These are phyloP conservation scores for Pythium aphanidermatum DNA, from an alignment of 352 stramenopile genomes.

Conservation along the genomic window DNA sequence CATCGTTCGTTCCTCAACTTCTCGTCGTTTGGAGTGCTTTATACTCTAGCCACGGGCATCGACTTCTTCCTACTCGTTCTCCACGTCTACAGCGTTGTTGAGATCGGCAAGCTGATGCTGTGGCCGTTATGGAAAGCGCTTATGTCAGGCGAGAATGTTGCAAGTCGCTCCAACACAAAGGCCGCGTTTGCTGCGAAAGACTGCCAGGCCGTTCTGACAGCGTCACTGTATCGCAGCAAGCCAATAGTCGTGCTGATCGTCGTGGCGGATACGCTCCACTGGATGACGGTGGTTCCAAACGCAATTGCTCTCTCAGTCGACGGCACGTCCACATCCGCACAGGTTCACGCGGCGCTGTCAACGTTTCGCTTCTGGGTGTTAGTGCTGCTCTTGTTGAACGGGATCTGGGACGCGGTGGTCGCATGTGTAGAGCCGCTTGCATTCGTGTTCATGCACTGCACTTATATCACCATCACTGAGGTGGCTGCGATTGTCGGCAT, in stretches of 20 bases:
- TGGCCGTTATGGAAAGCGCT: conserved; percentile 16
- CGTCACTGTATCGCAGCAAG: conserved; percentile 23
- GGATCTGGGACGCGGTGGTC: conserved; percentile 18
- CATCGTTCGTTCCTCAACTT: conserved; percentile 23
- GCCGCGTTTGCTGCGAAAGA: conserved; percentile 12
- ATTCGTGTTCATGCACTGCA: conserved; percentile 13
- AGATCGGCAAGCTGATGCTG: conserved; percentile 19
- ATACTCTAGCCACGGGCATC: conserved; percentile 16
- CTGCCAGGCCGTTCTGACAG: conserved; percentile 17
- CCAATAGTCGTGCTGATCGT: conserved; percentile 17
- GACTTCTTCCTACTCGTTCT: conserved; percentile 18
- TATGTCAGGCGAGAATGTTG: background rate
- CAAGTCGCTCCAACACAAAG: conserved; percentile 8
- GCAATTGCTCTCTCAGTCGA: conserved; percentile 4
- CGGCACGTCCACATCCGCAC: background rate
- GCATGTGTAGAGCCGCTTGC: conserved; percentile 12
- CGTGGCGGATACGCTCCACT: conserved; percentile 14
- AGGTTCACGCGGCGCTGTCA: conserved; percentile 16
- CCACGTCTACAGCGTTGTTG: conserved; percentile 11
- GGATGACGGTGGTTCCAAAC: conserved; percentile 15
- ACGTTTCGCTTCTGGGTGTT: conserved; percentile 26
- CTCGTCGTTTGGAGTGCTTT: conserved; percentile 20
- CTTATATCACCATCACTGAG: conserved; percentile 20
- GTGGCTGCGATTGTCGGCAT: conserved; percentile 10
- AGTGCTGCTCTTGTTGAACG: conserved; percentile 16